These are phyloP conservation scores for Trypanosomatidae sp. DNA, from an alignment of 208 protist species.

Conservation along the genomic window DNA sequence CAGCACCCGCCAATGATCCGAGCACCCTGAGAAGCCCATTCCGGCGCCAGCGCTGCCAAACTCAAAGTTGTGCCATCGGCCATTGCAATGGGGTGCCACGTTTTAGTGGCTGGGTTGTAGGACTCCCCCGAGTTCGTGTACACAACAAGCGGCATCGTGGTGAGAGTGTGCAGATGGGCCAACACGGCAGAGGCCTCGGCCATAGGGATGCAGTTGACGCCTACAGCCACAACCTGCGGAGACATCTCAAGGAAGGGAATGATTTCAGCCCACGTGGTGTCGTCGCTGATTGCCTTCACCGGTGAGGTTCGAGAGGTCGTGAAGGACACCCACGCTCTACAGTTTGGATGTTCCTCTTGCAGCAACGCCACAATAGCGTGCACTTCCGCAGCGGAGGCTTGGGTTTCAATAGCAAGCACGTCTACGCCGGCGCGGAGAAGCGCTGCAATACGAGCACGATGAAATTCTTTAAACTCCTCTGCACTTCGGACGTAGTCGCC, in stretches of 20 bases:
- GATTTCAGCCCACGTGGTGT: constrained; percentile 31
- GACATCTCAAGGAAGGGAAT: constrained; percentile 32
- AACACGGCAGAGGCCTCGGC: constrained; percentile 20
- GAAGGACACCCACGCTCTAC: constrained; percentile 51
- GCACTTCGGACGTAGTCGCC: constrained; percentile 38
- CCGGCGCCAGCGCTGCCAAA: constrained; percentile 17
- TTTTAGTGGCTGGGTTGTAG: constrained; percentile 40
- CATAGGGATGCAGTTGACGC: constrained; percentile 64
- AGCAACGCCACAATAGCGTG: constrained; percentile 46
- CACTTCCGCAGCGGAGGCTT: constrained; percentile 48
- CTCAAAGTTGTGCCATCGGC: constrained; percentile 7
- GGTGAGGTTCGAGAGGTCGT: constrained; percentile 26
- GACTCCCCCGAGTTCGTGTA: constrained; percentile 64
- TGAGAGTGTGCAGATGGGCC: constrained; percentile 26
- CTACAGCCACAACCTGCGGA: constrained; percentile 40
- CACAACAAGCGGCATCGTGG: constrained; percentile 52
- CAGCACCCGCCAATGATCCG: constrained; percentile 62
- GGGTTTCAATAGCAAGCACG: constrained; percentile 67
- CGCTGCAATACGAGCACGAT: constrained; percentile 46
- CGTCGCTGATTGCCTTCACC: constrained; percentile 38
- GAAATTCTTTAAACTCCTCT: constrained; percentile 48
- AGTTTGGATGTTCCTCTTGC: constrained; percentile 43
- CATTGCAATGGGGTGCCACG: constrained; percentile 19
- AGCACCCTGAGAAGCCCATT: constrained; percentile 32
- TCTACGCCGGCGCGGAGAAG: constrained; percentile 51